Percentiles rank a stretch among this genome's conserved stretches.
phyloP scores from a whole-genome alignment of 768 basidiomycete genomes.

The Psilocybe subaeruginosa region DNA sequence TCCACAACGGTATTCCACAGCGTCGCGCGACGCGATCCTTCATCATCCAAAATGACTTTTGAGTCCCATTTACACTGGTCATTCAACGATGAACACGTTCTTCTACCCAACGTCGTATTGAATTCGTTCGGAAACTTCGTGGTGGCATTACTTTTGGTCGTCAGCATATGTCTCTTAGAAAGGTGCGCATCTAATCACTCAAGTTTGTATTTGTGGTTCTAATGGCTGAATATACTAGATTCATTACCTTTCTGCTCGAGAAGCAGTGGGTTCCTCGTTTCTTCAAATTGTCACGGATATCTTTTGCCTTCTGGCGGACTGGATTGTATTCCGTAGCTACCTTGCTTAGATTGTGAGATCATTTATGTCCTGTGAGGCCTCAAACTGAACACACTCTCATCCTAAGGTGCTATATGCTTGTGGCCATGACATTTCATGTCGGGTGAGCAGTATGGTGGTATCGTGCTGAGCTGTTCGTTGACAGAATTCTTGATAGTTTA shows the following conservation, averaged over 20 bases:
- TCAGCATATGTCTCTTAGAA: constrained; percentile 55
- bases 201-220: neutral
- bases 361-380: neutral
- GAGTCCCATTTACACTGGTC: constrained; percentile 41
- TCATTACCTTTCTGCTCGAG: constrained; percentile 50
- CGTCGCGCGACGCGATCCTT: neutral
- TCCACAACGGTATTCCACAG: neutral
- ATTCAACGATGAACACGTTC: constrained; percentile 39
- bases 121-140: constrained; percentile 53
- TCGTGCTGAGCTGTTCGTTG: neutral
- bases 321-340: constrained; percentile 60
- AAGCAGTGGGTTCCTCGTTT: constrained; percentile 50
- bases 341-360: constrained; percentile 60
- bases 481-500: constrained; percentile 35
- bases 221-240: constrained; percentile 32
- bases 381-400: neutral
- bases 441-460: constrained; percentile 47
- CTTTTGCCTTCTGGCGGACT: constrained; percentile 55
- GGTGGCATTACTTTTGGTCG: constrained; percentile 45
- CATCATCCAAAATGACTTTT: constrained; percentile 10
- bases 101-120: constrained; percentile 42
- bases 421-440: constrained; percentile 72
- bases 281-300: constrained; percentile 43
- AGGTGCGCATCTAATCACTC: constrained; percentile 41
- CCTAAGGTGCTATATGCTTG: constrained; percentile 69